Conservation (phyloP, 2,329 filamentous ascomycete genomes). For the Pezicula neosporulosa region DNA sequence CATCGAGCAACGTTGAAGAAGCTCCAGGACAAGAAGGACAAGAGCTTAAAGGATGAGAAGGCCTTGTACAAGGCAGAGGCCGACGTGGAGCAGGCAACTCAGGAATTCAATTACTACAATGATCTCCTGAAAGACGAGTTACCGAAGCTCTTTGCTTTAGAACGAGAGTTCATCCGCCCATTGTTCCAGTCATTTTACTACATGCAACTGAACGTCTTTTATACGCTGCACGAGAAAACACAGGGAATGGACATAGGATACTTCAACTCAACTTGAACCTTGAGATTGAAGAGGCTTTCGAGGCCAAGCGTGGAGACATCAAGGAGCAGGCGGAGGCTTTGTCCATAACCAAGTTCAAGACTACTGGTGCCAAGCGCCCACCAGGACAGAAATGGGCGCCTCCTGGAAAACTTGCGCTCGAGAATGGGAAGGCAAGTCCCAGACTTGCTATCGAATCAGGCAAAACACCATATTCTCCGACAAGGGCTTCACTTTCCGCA, state of each 20-base stretch:
- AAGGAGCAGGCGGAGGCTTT: conserved; percentile 82
- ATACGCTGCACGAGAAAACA: conserved; percentile 97
- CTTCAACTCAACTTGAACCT: conserved; percentile 90
- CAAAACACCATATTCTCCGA: conserved; percentile 28
- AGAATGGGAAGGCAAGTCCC: conserved; percentile 9
- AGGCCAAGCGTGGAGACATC: conserved; percentile 83
- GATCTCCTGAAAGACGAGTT: conserved; percentile 94
- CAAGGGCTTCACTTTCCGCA: conserved; percentile 31
- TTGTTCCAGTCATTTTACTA: conserved; percentile 99
- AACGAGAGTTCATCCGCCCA: conserved; percentile 92
- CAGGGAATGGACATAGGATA: conserved; percentile 96
- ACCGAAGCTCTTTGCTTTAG: conserved; percentile 83
- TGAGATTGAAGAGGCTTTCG: conserved; percentile 88
- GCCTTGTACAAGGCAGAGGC: conserved; percentile 93
- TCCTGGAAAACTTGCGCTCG: conserved; percentile 19
- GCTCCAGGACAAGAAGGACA: conserved; percentile 96
- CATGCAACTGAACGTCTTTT: conserved; percentile 99
- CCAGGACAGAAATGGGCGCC: conserved; percentile 5
- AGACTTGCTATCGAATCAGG: conserved; percentile 16
- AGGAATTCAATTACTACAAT: conserved; percentile 98
- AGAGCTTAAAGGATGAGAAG: conserved; percentile 94
- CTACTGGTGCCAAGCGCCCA: conserved; percentile 63
- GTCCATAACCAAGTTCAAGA: conserved; percentile 87
- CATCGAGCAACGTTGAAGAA: conserved; percentile 84
- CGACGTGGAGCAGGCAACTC: conserved; percentile 85